Conservation (phyloP, 225 moss, liverwort and hornwort species). For the Marchantia paleacea region DNA sequence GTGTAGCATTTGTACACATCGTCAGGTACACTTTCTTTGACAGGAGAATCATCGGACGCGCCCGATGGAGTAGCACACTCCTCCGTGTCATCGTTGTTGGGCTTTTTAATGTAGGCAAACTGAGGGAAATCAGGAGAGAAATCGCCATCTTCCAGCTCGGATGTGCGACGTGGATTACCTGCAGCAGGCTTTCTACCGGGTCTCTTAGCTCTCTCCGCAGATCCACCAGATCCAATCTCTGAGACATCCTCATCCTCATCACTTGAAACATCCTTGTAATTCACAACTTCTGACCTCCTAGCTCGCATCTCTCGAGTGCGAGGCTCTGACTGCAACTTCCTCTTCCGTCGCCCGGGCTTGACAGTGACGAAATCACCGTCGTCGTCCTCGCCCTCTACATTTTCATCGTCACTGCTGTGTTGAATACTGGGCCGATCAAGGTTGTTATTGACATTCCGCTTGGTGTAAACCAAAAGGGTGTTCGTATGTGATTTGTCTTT, state of each 20-base stretch:
- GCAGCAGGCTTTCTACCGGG: constrained; percentile 19
- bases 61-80: constrained; percentile 20
- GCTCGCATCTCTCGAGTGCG: constrained; percentile 42
- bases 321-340: constrained; percentile 61
- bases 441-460: constrained; percentile 62
- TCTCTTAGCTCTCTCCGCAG: constrained; percentile 13
- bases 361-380: constrained; percentile 18
- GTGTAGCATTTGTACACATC: constrained; percentile 48
- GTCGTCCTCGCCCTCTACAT: constrained; percentile 14
- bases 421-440: constrained; percentile 32
- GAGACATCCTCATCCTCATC: constrained; percentile 48
- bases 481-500: constrained; percentile 44
- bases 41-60: constrained; percentile 14
- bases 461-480: constrained; percentile 50
- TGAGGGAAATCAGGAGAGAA: constrained; percentile 10
- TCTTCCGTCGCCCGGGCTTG: constrained; percentile 62
- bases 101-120: constrained; percentile 31
- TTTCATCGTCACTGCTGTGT: constrained; percentile 25
- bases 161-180: constrained; percentile 13
- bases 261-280: constrained; percentile 66
- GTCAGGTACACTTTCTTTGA: constrained; percentile 13
- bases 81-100: constrained; percentile 26
- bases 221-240: constrained; percentile 16
- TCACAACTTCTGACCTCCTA: constrained; percentile 36
- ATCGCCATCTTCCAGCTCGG: constrained; percentile 23